Percentiles rank a stretch among this genome's conserved stretches.
Evolutionary conservation across 768 basidiomycete genomes (phyloP).

Genomic region (Calocera cornea): DNA sequence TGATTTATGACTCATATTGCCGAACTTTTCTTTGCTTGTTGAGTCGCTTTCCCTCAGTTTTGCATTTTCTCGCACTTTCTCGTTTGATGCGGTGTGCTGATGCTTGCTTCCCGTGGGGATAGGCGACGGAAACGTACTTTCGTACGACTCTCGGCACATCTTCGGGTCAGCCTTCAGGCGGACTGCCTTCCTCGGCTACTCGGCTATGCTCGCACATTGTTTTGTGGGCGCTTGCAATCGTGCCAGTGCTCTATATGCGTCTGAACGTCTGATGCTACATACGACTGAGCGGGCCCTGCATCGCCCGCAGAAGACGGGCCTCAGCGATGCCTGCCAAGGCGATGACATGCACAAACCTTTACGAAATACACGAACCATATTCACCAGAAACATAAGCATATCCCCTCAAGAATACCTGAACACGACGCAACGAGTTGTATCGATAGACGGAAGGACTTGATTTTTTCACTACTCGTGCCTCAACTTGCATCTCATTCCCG

Average conservation of each 20-base stretch:
- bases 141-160: background rate
- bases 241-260: background rate
- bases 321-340: too few relatives aligned
- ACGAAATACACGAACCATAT: too few relatives aligned
- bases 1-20: too few relatives aligned
- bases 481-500: background rate
- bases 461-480: background rate
- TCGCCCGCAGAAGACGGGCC: too few relatives aligned
- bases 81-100: background rate
- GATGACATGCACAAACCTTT: too few relatives aligned
- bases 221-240: background rate
- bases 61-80: background rate
- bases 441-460: background rate
- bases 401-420: too few relatives aligned
- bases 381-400: too few relatives aligned
- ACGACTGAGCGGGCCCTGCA: background rate
- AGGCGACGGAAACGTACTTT: background rate
- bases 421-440: too few relatives aligned
- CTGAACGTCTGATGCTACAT: background rate
- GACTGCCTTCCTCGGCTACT: background rate
- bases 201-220: background rate
- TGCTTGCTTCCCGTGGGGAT: background rate
- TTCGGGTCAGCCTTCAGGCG: background rate
- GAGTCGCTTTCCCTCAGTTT: too few relatives aligned
- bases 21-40: too few relatives aligned